Evolutionary conservation across 192 early-diverging fungal species (phyloP), one percentile per base, ranked within the genome.

Genomic region (Coemansia pectinata): DNA sequence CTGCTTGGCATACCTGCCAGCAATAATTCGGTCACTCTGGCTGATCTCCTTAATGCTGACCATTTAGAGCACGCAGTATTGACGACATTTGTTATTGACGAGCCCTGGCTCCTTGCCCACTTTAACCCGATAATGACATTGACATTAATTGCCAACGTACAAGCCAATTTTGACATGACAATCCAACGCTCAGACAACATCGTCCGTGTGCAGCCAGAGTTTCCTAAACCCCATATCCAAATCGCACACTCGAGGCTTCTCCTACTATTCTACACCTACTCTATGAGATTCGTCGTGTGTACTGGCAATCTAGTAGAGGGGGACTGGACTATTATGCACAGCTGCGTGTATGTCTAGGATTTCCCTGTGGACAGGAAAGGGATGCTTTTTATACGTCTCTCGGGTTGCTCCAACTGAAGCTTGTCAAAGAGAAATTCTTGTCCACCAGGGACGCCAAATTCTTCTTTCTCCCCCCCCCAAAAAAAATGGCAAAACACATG

Each of bases 241-340:
- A 19, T 0, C 25, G 33, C 23, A 29, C 74, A 59, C 69, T 72
- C 25, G 62, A 74, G 3, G 6, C 33, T 3, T 6, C 33, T 34
- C 33, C 33, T 34, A 34, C 33, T 34, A 6, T 34, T 44, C 58
- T 76, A 67, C 21, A 4, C 42, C 1, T 2, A 25, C 0, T 39
- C 36, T 25, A 34, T 81, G 55, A 63, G 78, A 23, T 63, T 81
- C 10, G 69, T 73, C 1, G 67, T 72, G 0, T 53, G 50, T 0
- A 63, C 78, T 5, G 78, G 63, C 0, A 81, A 76, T 15, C 60
- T 81, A 21, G 45, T 66, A 0, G 19, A 52, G 25, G 73, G 67
- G 9, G 78, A 75, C 23, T 81, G 78, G 78, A 14, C 70, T n/a
- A 31, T 81, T 4, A 42, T 81, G 45, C 71, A 81, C 19, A 76